Conservation (phyloP, 1,139 yeast genomes). For the Debaryomyces sp. region DNA sequence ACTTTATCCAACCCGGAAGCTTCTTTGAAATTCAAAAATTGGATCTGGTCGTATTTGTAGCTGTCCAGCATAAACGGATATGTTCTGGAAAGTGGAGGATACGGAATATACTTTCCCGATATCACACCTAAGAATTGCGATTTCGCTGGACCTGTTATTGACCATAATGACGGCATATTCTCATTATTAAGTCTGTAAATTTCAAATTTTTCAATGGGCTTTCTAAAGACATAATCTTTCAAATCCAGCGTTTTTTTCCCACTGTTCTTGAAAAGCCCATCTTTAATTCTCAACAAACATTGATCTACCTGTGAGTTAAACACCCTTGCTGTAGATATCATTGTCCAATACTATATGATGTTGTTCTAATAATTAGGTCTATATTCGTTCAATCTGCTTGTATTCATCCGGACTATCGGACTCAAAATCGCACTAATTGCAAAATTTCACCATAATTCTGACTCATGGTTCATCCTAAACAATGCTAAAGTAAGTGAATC, state of each 20-base stretch:
- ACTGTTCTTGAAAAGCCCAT: conserved; percentile 19
- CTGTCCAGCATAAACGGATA: conserved; percentile 54
- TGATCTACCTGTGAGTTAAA: conserved; percentile 2
- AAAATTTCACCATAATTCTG: background rate
- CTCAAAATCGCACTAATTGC: background rate
- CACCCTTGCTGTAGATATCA: background rate
- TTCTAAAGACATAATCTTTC: conserved; percentile 18
- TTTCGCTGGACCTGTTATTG: conserved; percentile 39
- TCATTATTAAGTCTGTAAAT: conserved; percentile 20
- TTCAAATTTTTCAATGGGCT: conserved; percentile 31
- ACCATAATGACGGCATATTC: conserved; percentile 30
- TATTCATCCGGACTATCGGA: background rate
- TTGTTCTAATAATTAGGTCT: background rate
- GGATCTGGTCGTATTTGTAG: conserved; percentile 25
- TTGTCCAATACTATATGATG: background rate
- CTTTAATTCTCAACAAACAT: conserved; percentile 17
- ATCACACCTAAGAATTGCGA: conserved; percentile 34
- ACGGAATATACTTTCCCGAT: conserved; percentile 45
- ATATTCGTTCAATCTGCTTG: background rate
- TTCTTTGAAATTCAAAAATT: conserved; percentile 65
- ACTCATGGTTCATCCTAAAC: background rate
- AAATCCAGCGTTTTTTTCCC: conserved; percentile 9
- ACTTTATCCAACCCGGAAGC: conserved; percentile 59
- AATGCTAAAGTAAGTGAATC: background rate
- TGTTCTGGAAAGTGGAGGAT: conserved; percentile 55